Evolutionary conservation across 2,329 filamentous ascomycete species (phyloP).

Genomic region (Cadophora gregata): DNA sequence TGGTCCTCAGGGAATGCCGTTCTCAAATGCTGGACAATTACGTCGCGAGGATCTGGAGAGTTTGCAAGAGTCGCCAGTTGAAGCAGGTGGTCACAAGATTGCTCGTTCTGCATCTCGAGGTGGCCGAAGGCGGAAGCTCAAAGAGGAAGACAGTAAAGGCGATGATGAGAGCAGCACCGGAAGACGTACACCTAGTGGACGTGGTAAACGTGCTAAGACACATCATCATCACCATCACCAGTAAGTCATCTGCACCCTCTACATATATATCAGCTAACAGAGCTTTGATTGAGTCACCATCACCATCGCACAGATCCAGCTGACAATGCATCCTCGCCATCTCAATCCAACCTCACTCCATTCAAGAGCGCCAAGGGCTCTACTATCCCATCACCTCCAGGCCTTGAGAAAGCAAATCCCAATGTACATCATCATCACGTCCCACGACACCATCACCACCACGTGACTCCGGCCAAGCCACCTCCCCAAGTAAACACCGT

Average conservation of each 20-base stretch:
- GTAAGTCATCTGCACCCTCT: conserved; percentile 52
- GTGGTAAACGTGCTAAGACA: conserved; percentile 74
- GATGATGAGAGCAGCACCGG: conserved; percentile 74
- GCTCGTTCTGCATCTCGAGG: conserved; percentile 50
- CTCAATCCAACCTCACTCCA: conserved; percentile 49
- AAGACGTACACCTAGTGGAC: conserved; percentile 61
- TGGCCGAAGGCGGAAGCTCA: conserved; percentile 71
- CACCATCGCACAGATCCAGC: conserved; percentile 59
- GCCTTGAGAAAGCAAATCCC: conserved; percentile 35
- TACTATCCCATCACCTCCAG: conserved; percentile 53
- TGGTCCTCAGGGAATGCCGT: conserved; percentile 58
- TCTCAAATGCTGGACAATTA: conserved; percentile 51
- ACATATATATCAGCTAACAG: conserved; percentile 30
- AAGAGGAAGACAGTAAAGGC: conserved; percentile 73
- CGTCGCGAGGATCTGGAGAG: conserved; percentile 60
- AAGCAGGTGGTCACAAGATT: conserved; percentile 47
- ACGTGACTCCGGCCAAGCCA: conserved; percentile 40
- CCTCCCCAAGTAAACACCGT: conserved; percentile 46
- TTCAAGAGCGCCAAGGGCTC: conserved; percentile 58
- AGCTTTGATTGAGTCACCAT: conserved; percentile 54
- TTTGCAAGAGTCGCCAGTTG: conserved; percentile 50
- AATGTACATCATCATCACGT: conserved; percentile 42
- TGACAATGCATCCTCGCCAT: conserved; percentile 54
- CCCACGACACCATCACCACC: conserved; percentile 53
- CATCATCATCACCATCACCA: conserved; percentile 64